Percentiles rank a stretch among this genome's conserved stretches.
Evolutionary conservation across 208 protist species (phyloP).

Genomic region (Crithidia acanthocephali): DNA sequence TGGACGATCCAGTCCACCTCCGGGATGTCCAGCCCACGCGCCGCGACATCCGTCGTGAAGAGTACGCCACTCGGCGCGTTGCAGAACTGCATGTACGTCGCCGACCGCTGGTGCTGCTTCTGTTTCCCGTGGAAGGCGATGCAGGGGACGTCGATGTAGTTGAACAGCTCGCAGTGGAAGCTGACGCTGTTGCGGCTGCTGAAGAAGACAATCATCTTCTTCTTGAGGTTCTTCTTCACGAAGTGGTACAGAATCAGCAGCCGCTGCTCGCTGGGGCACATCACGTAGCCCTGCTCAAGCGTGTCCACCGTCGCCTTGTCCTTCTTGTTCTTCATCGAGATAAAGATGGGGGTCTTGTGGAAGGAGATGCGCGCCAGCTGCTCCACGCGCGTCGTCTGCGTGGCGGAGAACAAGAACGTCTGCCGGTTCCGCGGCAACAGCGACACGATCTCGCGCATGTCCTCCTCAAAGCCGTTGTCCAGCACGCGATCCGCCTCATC

Average conservation of each 20-base stretch:
- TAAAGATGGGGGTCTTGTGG: conserved; percentile 93
- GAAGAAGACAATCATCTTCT: conserved; percentile 99
- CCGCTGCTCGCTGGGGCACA: conserved; percentile 94
- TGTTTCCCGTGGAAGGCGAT: conserved; percentile 99
- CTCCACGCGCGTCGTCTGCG: conserved; percentile 98
- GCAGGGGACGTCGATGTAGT: conserved; percentile 99
- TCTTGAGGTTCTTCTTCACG: conserved; percentile 98
- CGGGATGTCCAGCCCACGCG: conserved; percentile 99
- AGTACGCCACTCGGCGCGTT: conserved; percentile 98
- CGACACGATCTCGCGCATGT: conserved; percentile 99
- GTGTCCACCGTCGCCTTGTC: conserved; percentile 94
- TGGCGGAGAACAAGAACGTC: conserved; percentile 99
- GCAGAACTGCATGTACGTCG: conserved; percentile 99
- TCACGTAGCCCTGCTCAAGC: conserved; percentile 98
- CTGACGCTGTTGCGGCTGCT: conserved; percentile 98
- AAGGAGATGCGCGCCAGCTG: conserved; percentile 97
- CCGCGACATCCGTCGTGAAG: conserved; percentile 99
- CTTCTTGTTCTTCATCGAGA: conserved; percentile 96
- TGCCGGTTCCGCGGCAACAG: conserved; percentile 97
- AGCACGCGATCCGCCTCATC: conserved; percentile 99
- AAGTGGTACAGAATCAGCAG: conserved; percentile 99
- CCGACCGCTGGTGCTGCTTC: conserved; percentile 99
- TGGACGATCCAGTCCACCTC: conserved; percentile 99
- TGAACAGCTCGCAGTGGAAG: conserved; percentile 99
- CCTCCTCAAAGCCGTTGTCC: conserved; percentile 98